Evolutionary conservation across 2,329 filamentous ascomycete species (phyloP), one percentile per base, ranked within the genome.

Genomic region (Fusarium hainanense): DNA sequence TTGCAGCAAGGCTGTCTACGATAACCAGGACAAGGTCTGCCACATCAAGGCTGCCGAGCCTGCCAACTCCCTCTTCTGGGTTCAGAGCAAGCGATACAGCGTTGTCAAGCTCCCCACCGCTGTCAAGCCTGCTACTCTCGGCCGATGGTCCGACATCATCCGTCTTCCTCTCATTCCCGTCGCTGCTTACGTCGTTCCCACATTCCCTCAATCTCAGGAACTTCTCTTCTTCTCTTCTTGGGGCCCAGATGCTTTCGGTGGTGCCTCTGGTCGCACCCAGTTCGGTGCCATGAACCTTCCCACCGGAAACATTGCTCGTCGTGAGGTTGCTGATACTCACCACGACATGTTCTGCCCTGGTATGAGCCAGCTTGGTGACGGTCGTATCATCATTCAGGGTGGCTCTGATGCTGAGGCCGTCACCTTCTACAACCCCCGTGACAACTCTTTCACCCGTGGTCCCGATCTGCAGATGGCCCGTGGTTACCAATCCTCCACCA

Each of bases 331-430:
- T 23, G 70, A 85, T 63, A 86, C 83, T 1, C 73, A 79, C n/a
- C 83, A 86, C 63, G 84, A 86, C 66, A 87, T 87, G 85, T 87
- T 87, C 71, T 88, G 85, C 70, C 85, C 86, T 1, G 86, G 85
- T 8, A 85, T 88, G 52, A 84, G 81, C 10, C 74, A 83, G 11
- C 82, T 84, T 48, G 80, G 79, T 25, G 78, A 83, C 14, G 86
- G 85, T 2, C 79, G 80, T 9, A 81, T 87, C 10, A 69, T 88
- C 6, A 82, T 89, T 10, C 84, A 83, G 7, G 87, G 87, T 10
- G 87, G 87, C 7, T 81, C 82, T n/a, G 81, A 84, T 66, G 82
- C 83, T 12, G 77, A 79, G 7, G 81, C 80, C 30, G 85, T 84
- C 4, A 86, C 83, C 55, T 79, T 87, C 37, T 87, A 84, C 74